Base-by-base conservation (phyloP, 139 green algal genomes). In the Asterochloris erici region DNA sequence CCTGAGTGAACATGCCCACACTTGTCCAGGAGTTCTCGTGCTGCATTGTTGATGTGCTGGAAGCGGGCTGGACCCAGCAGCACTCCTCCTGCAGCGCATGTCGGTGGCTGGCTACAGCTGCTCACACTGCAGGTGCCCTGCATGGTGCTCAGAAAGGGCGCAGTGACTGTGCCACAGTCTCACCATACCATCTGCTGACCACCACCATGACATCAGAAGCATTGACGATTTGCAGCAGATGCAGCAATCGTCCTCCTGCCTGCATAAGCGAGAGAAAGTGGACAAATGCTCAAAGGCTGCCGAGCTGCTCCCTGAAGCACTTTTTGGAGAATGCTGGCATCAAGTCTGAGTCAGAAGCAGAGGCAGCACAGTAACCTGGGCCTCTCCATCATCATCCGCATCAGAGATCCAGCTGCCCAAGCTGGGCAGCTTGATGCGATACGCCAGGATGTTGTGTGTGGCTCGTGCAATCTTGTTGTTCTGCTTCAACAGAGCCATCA, bases 361-460 rank as follows among this genome's bases (percentile, higher is more conserved):
- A 11, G 19, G 61, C 47, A 63, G 47, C 26, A 29, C 16, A 68
- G 66, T 68, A 23, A 73, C 69, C 68, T 73, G 80, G 21, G 27
- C n/a, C 70, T 47, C 79, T 38, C 70, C n/a, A 21, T 84, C 78
- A 12, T 21, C 17, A 19, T 47, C 16, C 27, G 73, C 29, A 10
- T 63, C 78, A 29, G 21, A 82, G 27, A 82, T 74, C 66, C 19
- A 73, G 21, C 66, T 73, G 38, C 38, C 38, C 6, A 54, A 54
- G 66, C 81, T 84, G 10, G 83, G 64, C 64, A 85, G 73, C 66
- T 85, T 21, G 66, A 96, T 94, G 68, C 94, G 82, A 79, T 94
- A 97, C 10, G 93, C 94, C 87, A 96, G 91, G 79, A 98, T 97
- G 88, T 96, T 97, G 88, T 98, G 95, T 0, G 95, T 97, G 9